These are phyloP conservation scores for Talaromyces sp. DNA, from an alignment of 2,329 filamentous ascomycete species.

Conservation along the genomic window DNA sequence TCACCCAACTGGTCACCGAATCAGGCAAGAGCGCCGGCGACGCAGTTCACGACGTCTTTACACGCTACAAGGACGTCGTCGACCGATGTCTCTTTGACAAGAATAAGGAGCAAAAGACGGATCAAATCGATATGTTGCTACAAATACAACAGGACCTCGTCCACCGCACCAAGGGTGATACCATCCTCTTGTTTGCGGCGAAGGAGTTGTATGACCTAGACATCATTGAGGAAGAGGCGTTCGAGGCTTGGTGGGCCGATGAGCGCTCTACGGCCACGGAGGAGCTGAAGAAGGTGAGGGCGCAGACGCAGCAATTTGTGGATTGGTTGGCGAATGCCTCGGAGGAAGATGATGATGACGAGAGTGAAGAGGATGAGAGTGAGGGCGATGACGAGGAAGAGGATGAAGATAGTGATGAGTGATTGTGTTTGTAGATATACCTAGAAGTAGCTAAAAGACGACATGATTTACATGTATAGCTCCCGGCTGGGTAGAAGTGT, in stretches of 20 bases:
- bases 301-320: slow-evolving; percentile 72
- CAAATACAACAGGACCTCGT: slow-evolving; percentile 76
- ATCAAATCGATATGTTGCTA: slow-evolving; percentile 82
- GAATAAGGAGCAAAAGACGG: slow-evolving; percentile 50
- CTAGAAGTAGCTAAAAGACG: not conserved
- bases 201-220: slow-evolving; percentile 85
- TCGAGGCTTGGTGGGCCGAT: slow-evolving; percentile 85
- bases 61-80: slow-evolving; percentile 60
- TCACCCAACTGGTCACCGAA: slow-evolving; percentile 62
- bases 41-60: slow-evolving; percentile 62
- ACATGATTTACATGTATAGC: too few relatives aligned
- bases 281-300: slow-evolving; percentile 65
- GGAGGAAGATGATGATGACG: slow-evolving; percentile 65
- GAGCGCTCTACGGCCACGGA: slow-evolving; percentile 63
- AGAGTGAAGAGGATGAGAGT: slow-evolving; percentile 46
- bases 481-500: too few relatives aligned
- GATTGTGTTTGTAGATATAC: not conserved
- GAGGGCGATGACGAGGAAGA: slow-evolving; percentile 37
- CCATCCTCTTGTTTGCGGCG: slow-evolving; percentile 69
- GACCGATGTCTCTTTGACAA: slow-evolving; percentile 58
- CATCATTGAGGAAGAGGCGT: slow-evolving; percentile 81
- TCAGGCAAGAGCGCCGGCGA: slow-evolving; percentile 57
- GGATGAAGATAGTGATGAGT: slow-evolving; percentile 5
- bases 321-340: slow-evolving; percentile 79
- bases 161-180: slow-evolving; percentile 59